phyloP scores from a whole-genome alignment of 441 rosid genomes.

The Flueggea neowawraea region DNA sequence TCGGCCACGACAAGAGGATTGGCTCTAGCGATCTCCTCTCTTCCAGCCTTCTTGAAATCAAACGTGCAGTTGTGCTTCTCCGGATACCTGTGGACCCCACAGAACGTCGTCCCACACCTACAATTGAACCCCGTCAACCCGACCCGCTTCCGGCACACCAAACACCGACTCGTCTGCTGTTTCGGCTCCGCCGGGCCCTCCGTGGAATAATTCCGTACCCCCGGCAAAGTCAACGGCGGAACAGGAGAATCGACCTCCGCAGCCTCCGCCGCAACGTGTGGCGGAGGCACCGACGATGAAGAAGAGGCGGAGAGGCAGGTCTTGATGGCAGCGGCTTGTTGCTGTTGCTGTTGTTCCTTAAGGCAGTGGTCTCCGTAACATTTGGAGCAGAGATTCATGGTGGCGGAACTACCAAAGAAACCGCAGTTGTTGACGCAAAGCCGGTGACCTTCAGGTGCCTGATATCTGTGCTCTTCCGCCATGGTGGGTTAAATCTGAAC shows the following conservation, averaged over 20 bases:
- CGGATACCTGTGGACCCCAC: conserved; percentile 46
- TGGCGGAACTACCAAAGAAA: conserved; percentile 36
- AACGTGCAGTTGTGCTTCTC: conserved; percentile 42
- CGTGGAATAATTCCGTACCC: background rate
- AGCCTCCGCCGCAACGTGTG: conserved; percentile 1
- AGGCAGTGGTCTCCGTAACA: conserved; percentile 38
- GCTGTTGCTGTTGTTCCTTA: conserved; percentile 19
- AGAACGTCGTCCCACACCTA: conserved; percentile 41
- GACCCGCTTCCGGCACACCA: conserved; percentile 38
- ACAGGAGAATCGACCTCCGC: background rate
- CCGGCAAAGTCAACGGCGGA: background rate
- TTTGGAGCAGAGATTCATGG: conserved; percentile 52
- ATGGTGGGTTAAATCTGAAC: conserved; percentile 9
- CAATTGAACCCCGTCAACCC: conserved; percentile 54
- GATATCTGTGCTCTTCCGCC: conserved; percentile 78
- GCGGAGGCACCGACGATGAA: background rate
- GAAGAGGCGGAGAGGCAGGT: conserved; percentile 3
- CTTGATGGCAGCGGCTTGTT: conserved; percentile 13
- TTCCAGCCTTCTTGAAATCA: conserved; percentile 44
- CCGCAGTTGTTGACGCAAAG: conserved; percentile 44
- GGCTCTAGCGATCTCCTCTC: conserved; percentile 48
- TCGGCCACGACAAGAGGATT: conserved; percentile 50
- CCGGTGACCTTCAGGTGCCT: conserved; percentile 58
- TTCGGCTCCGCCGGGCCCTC: no score
- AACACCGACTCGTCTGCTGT: conserved; percentile 39